These are phyloP conservation scores for Echria macrotheca DNA, from an alignment of 495 filamentous ascomycete genomes.

Conservation along the genomic window DNA sequence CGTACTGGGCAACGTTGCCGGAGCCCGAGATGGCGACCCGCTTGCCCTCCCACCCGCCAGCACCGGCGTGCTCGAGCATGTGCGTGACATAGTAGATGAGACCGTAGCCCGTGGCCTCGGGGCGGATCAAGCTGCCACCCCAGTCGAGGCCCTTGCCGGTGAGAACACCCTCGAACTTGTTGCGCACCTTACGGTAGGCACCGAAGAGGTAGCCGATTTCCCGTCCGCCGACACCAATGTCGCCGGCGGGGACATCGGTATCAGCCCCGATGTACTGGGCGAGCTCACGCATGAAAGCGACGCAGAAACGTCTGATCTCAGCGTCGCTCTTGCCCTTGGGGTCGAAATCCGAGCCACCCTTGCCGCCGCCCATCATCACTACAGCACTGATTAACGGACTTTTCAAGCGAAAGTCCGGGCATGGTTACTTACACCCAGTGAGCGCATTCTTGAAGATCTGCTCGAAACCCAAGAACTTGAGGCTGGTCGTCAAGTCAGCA, in stretches of 20 bases:
- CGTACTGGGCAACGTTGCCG: constrained; percentile 97
- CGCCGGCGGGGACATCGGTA: constrained; percentile 90
- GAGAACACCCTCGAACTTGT: constrained; percentile 90
- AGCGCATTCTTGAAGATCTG: constrained; percentile 99
- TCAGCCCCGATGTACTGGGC: constrained; percentile 93
- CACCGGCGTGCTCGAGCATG: constrained; percentile 89
- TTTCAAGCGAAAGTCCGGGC: too few relatives aligned
- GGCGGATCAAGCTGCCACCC: constrained; percentile 92
- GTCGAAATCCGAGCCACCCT: constrained; percentile 98
- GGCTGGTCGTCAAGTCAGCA: constrained; percentile 30
- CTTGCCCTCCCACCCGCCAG: constrained; percentile 85
- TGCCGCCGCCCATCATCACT: constrained; percentile 98
- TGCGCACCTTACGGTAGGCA: constrained; percentile 81
- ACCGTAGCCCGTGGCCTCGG: constrained; percentile 95
- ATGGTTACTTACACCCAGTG: constrained; percentile 83
- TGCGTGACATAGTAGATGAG: constrained; percentile 96
- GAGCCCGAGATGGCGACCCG: constrained; percentile 94
- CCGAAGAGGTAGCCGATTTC: constrained; percentile 96
- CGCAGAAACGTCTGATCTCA: constrained; percentile 97
- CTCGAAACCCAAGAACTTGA: constrained; percentile 99
- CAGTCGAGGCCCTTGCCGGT: constrained; percentile 92
- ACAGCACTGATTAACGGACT: too few relatives aligned
- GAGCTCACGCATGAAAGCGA: constrained; percentile 91
- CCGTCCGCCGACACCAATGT: constrained; percentile 86
- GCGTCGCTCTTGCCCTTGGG: constrained; percentile 97